Evolutionary conservation across 2,329 filamentous ascomycete genomes (phyloP), one percentile per base, ranked within the genome.

Genomic region (Chaetomium globosum): DNA sequence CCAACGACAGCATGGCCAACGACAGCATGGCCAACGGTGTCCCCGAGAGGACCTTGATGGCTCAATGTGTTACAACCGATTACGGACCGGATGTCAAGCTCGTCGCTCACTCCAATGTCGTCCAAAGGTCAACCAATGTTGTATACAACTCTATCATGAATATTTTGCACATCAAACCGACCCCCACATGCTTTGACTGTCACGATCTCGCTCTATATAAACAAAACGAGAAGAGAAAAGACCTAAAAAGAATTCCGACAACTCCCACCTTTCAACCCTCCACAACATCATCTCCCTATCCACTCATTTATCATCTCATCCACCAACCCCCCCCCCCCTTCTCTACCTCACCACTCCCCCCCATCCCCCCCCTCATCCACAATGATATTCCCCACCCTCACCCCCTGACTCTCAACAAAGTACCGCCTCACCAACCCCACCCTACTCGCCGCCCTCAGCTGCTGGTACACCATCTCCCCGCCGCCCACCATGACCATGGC

Each of bases 401-500:
- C 78, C 0, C 93, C 93, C 76, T 94, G 88, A 68, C 92, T 96
- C 74, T 90, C 86, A 52, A 97, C 87, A 73, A 86, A 86, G 76
- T 93, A 97, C 72, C 91, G 82, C 74, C 93, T 84, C 73, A 90
- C 86, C 67, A 97, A 79, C 0, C 92, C 93, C 2, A 97, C 76
- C 3, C 86, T 88, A 62, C 80, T 82, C n/a, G 89, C 87, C 53
- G 80, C 78, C 51, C 78, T 81, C 36, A 97, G 80, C 64, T 88
- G 77, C 31, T 83, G 82, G 71, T 92, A 89, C 12, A 85, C 86
- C 64, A 83, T 81, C 10, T 87, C 82, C 0, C 88, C 89, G 0
- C 91, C 92, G 0, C 87, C 87, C 23, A 96, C 85, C 85, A 98
- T 91, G 48, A 96, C 83, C 85, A 97, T 87, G 13, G 91, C 86